Percentiles rank a stretch among this genome's conserved stretches.
Evolutionary conservation across 1,284 basidiomycete species (phyloP).

Genomic region (Butyriboletus appendiculatus): DNA sequence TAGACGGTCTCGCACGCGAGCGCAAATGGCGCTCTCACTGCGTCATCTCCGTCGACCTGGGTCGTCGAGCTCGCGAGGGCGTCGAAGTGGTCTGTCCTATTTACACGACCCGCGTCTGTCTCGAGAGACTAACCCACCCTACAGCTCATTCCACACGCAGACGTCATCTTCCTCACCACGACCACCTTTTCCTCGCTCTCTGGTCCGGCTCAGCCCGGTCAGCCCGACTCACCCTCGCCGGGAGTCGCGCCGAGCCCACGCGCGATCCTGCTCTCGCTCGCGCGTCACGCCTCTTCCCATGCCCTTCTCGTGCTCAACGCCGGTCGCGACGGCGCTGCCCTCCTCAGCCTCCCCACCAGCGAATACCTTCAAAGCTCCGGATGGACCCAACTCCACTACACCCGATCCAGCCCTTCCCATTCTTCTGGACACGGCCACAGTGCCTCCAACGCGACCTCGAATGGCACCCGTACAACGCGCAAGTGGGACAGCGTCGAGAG

Average conservation of each 20-base stretch:
- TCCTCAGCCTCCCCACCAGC: conserved; percentile 75
- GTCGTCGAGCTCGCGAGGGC: conserved; percentile 70
- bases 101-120: conserved; percentile 20
- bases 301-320: conserved; percentile 78
- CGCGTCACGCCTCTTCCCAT: conserved; percentile 63
- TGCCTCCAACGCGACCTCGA: conserved; percentile 24
- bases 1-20: conserved; percentile 77
- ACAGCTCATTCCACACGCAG: conserved; percentile 75
- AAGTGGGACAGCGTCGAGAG: conserved; percentile 46
- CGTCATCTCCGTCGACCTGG: conserved; percentile 76
- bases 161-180: conserved; percentile 61
- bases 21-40: conserved; percentile 78
- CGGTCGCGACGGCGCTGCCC: conserved; percentile 73
- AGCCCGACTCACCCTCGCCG: conserved; percentile 47
- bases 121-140: conserved; percentile 19
- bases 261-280: conserved; percentile 71
- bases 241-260: conserved; percentile 61
- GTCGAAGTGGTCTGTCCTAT: conserved; percentile 62
- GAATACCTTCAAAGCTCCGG: conserved; percentile 83
- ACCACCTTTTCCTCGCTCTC: conserved; percentile 27
- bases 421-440: conserved; percentile 11
- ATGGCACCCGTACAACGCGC: conserved; percentile 24
- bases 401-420: conserved; percentile 1
- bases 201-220: neutral
- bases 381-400: conserved; percentile 47